phyloP scores from a whole-genome alignment of 2,329 filamentous ascomycete species.

The Colletotrichum plurivorum region DNA sequence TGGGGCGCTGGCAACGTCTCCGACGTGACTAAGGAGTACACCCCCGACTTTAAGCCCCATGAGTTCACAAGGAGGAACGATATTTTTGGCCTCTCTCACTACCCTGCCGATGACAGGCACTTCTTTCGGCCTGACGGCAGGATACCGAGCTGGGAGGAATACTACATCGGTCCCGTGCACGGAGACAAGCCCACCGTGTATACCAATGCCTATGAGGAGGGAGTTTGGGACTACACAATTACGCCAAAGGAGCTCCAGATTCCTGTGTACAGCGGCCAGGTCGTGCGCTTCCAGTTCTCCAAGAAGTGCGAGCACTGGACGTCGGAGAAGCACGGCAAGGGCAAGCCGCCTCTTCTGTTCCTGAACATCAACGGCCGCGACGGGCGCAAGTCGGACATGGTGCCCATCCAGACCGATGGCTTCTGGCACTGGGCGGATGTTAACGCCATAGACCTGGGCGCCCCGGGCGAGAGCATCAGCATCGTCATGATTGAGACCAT shows the following conservation, averaged over 20 bases:
- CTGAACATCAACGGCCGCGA: conserved; percentile 77
- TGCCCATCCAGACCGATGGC: conserved; percentile 83
- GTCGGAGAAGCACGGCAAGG: conserved; percentile 75
- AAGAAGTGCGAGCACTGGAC: conserved; percentile 89
- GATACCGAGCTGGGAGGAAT: conserved; percentile 83
- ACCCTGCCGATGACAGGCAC: conserved; percentile 75
- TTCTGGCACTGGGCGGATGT: conserved; percentile 89
- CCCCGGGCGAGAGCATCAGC: conserved; percentile 76
- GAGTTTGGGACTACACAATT: conserved; percentile 71
- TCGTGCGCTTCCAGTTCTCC: conserved; percentile 84
- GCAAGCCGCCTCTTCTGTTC: conserved; percentile 78
- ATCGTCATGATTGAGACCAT: conserved; percentile 72
- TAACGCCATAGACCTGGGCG: conserved; percentile 73
- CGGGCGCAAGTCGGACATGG: conserved; percentile 75
- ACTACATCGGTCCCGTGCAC: conserved; percentile 74
- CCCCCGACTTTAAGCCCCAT: conserved; percentile 75
- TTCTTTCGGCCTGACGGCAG: conserved; percentile 84
- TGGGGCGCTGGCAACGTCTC: conserved; percentile 88
- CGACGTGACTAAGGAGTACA: conserved; percentile 69
- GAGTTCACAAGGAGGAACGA: conserved; percentile 78
- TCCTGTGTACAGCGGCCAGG: conserved; percentile 67
- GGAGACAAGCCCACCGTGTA: conserved; percentile 65
- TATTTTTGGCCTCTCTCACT: conserved; percentile 86
- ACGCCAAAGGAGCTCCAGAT: conserved; percentile 73
- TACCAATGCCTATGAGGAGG: conserved; percentile 62